Evolutionary conservation across 345 rosid species (phyloP), one percentile per base, ranked within the genome.

Genomic region (Fremontodendron californicum): DNA sequence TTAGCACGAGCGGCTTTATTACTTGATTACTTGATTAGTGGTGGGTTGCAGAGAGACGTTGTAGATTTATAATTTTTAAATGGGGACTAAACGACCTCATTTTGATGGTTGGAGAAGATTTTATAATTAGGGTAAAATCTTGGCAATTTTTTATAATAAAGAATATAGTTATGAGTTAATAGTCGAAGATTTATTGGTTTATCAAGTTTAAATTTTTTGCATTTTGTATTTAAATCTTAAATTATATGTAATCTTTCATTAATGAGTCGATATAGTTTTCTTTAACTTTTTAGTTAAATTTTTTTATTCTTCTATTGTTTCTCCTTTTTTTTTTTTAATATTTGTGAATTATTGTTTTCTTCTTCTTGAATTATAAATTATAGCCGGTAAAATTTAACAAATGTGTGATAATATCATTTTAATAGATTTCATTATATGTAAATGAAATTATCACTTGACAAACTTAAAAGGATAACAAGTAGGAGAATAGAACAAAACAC

Each of bases 11-110:
- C 76, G 63, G 49, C 37, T 15, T 10, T 4, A 39, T 54, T 55
- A 68, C 54, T 45, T 54, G 35, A 27, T 58, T 25, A 58, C 16
- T 65, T 51, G 27, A 58, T 58, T 4, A 27, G 63, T 29, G 65
- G 63, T 58, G 65, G 71, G n/a, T 42, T 63, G 77, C 79, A 70
- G 81, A 69, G 78, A 77, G 78, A 77, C 84, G 84, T 80, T 76
- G 68, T 37, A 61, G 15, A n/a, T 16, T 8, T 15, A 5, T 46
- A 69, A 7, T 69, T 69, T 23, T 45, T 69, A 70, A 70, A 29
- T 48, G 25, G 7, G 39, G 33, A 18, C 1, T 5, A 8, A 46
- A 70, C 57, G 57, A 1, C 57, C 0, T 15, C 7, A 40, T 70
- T 70, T 2, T 4, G 1, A 1, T 5, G 1, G 21, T 0, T 15